A percentile compares a stretch with the other conserved stretches of the same genome.
phyloP scores from a whole-genome alignment of 2,329 filamentous ascomycete genomes.

The Colletotrichum ledebouriae region DNA sequence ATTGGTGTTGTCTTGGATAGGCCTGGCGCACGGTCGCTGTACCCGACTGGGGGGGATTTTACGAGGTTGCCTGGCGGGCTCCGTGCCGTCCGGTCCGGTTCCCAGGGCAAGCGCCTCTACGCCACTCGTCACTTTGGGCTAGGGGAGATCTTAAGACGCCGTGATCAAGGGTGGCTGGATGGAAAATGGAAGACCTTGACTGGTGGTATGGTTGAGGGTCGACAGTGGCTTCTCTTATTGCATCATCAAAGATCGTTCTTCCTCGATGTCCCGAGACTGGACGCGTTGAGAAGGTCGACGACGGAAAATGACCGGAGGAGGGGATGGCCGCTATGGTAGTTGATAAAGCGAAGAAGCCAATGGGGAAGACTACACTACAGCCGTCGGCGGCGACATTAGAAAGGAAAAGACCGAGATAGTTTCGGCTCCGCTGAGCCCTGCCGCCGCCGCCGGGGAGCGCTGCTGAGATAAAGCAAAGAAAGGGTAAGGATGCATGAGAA shows the following conservation, averaged over 20 bases:
- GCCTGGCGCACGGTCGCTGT: conserved; percentile 12
- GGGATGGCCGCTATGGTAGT: neutral
- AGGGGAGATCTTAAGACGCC: neutral
- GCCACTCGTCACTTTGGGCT: neutral
- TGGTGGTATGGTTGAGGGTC: too few relatives aligned
- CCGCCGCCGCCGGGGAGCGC: neutral
- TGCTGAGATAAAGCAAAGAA: neutral
- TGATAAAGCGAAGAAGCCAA: neutral
- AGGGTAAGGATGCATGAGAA: neutral
- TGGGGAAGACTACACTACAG: neutral
- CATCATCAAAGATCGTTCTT: too few relatives aligned
- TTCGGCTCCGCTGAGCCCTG: neutral
- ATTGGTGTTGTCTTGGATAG: conserved; percentile 12
- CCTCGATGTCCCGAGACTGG: neutral
- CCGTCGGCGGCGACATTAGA: neutral
- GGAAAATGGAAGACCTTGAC: neutral
- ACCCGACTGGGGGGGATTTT: neutral
- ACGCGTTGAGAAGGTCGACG: conserved; percentile 37
- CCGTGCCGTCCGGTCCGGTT: conserved; percentile 24
- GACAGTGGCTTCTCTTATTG: too few relatives aligned
- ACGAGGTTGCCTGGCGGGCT: conserved; percentile 17
- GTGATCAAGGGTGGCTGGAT: neutral
- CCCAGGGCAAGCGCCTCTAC: conserved; percentile 6
- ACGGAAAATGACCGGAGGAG: neutral
- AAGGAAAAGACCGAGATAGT: neutral